A percentile compares a stretch with the other conserved stretches of the same genome.
These are phyloP conservation scores for Rhexocercosporidium sp. DNA, from an alignment of 2,329 filamentous ascomycete species.

Conservation along the genomic window DNA sequence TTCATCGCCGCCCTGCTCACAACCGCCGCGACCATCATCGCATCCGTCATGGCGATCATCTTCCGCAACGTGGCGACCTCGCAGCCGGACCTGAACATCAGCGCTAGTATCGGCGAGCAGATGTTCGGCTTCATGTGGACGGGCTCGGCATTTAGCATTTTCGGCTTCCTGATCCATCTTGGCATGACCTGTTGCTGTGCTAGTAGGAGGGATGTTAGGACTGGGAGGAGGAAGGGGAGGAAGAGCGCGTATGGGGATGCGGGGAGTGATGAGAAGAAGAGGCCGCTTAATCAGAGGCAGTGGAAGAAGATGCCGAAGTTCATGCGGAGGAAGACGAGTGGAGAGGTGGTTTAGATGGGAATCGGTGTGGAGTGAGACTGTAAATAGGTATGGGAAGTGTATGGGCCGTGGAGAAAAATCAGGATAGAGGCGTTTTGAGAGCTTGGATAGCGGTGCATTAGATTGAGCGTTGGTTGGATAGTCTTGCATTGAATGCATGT, in stretches of 20 bases:
- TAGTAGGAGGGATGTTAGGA: slow-evolving; percentile 39
- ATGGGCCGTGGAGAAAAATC: neutral
- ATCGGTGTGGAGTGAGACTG: neutral
- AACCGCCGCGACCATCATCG: slow-evolving; percentile 73
- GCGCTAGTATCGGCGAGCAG: slow-evolving; percentile 67
- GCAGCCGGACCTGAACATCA: slow-evolving; percentile 77
- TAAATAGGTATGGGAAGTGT: neutral
- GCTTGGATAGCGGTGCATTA: slow-evolving; percentile 9
- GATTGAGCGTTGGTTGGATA: slow-evolving; percentile 5
- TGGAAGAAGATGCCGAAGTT: slow-evolving; percentile 24
- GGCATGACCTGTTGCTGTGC: slow-evolving; percentile 78
- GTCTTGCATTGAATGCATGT: neutral
- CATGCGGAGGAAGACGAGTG: slow-evolving; percentile 26
- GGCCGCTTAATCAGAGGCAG: slow-evolving; percentile 4
- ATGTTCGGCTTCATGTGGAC: slow-evolving; percentile 95
- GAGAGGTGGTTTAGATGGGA: slow-evolving; percentile 26
- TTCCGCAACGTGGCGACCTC: slow-evolving; percentile 78
- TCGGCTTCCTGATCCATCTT: slow-evolving; percentile 76
- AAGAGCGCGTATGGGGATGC: slow-evolving; percentile 35
- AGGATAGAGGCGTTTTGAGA: slow-evolving; percentile 13
- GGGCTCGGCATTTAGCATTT: slow-evolving; percentile 66
- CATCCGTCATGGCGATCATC: slow-evolving; percentile 82
- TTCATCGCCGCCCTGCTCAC: slow-evolving; percentile 71
- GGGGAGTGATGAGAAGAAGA: slow-evolving; percentile 29
- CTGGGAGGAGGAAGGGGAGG: slow-evolving; percentile 38